Evolutionary conservation across 495 filamentous ascomycete genomes (phyloP), one percentile per base, ranked within the genome.

Genomic region (Jackrogersella minutella): DNA sequence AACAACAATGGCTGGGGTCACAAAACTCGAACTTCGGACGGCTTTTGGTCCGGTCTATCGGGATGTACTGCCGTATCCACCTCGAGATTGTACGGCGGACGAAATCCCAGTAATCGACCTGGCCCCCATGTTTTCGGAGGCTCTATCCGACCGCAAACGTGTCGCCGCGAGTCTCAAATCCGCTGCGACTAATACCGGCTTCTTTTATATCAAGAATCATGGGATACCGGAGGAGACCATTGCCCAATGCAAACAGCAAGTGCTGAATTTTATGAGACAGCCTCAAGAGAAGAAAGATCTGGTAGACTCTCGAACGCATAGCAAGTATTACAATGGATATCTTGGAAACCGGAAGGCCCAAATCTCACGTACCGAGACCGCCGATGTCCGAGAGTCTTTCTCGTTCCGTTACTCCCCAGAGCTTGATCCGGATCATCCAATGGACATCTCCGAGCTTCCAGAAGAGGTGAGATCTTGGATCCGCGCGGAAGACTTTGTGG

Each of bases 31-130:
- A 55, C 72, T 80, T 31, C 73, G 75, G 36, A 79, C 78, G 28
- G 72, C 74, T 11, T 70, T 78, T 49, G 78, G 78, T 11, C 76
- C 75, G 3, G 76, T 79, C 17, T 78, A 72, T 52, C 75, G 76
- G 17, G 75, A 76, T 61, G 77, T 79, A 6, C 58, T 78, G 9
- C 74, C 75, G 11, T 43, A 66, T 24, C 73, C 72, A 11, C 74
- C 77, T 31, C 69, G 76, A 55, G 70, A 77, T 46, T 79, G 77
- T 39, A 79, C 77, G 26, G 54, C 72, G n/a, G 82, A 86, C 28
- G 85, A 87, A 69, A 85, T 88, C 49, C 85, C 85, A 0, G 73
- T 87, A 24, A 82, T 85, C 50, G 83, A 86, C 59, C 71, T 85
- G 3, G 50, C 70, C 0, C 59, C 62, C n/a, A 75, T 85, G 39